phyloP scores from a whole-genome alignment of 2,329 filamentous ascomycete species.

The Fusarium poae region DNA sequence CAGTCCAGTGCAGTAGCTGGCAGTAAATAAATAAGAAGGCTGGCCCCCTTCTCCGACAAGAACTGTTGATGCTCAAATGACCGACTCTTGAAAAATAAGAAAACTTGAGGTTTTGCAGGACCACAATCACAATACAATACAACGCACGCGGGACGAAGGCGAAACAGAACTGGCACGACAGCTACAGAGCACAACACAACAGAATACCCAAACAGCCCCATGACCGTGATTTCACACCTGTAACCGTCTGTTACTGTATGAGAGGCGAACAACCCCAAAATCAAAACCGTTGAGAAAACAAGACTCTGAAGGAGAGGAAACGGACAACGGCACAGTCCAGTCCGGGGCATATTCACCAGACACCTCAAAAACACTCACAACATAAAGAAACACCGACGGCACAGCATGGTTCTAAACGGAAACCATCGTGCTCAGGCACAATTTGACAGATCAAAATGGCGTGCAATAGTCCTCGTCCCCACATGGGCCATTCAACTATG shows the following conservation, averaged over 20 bases:
- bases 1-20: background rate
- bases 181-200: slow-evolving; percentile 1
- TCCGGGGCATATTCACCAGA: slow-evolving; percentile 3
- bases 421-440: slow-evolving; percentile 65
- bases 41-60: slow-evolving; percentile 16
- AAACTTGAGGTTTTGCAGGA: slow-evolving; percentile 26
- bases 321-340: slow-evolving; percentile 9
- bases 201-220: slow-evolving; percentile 6
- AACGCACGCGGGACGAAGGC: slow-evolving; percentile 31
- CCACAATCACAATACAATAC: slow-evolving; percentile 1
- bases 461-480: slow-evolving; percentile 61
- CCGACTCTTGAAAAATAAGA: slow-evolving; percentile 9
- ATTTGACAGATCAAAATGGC: slow-evolving; percentile 67
- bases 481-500: slow-evolving; percentile 64
- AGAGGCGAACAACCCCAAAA: slow-evolving; percentile 15
- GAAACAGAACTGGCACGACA: slow-evolving; percentile 16
- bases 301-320: slow-evolving; percentile 29
- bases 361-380: slow-evolving; percentile 3
- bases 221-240: slow-evolving; percentile 11
- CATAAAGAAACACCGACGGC: background rate
- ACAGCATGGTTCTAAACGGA: slow-evolving; percentile 49
- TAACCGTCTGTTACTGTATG: slow-evolving; percentile 9
- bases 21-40: slow-evolving; percentile 40
- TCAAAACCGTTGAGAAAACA: slow-evolving; percentile 27
- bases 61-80: slow-evolving; percentile 12